phyloP scores from a whole-genome alignment of 257 asterid species.

The Apocynum venetum region DNA sequence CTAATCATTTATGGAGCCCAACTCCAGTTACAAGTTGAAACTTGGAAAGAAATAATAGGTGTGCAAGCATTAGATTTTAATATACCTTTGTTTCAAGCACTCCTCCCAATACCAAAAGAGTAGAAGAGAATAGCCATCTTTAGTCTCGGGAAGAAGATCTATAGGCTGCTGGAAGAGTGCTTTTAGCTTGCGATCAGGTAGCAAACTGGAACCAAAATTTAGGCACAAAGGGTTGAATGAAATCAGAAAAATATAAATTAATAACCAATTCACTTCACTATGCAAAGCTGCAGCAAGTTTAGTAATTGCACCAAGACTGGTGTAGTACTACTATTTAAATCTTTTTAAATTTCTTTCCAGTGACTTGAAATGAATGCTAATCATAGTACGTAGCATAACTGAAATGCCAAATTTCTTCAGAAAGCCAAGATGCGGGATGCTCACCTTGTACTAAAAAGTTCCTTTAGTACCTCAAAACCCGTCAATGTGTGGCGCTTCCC shows the following conservation, averaged over 20 bases:
- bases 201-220: conserved; percentile 47
- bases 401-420: background rate
- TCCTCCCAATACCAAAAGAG: conserved; percentile 98
- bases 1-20: background rate
- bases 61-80: background rate
- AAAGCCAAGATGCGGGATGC: conserved; percentile 13
- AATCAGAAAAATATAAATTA: background rate
- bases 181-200: conserved; percentile 91
- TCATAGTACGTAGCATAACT: background rate
- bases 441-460: conserved; percentile 71
- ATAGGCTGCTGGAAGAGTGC: conserved; percentile 70
- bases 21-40: background rate
- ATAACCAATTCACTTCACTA: background rate
- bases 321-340: background rate
- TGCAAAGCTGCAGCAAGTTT: background rate
- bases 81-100: conserved; percentile 81
- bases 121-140: conserved; percentile 82
- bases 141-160: conserved; percentile 73
- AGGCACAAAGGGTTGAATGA: conserved; percentile 13
- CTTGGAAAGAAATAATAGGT: background rate
- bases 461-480: conserved; percentile 88
- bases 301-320: background rate
- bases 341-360: background rate
- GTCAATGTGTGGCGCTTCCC: conserved; percentile 94
- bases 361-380: background rate